These are phyloP conservation scores for Puccinia novopanici DNA, from an alignment of 1,284 basidiomycete species.

Conservation along the genomic window DNA sequence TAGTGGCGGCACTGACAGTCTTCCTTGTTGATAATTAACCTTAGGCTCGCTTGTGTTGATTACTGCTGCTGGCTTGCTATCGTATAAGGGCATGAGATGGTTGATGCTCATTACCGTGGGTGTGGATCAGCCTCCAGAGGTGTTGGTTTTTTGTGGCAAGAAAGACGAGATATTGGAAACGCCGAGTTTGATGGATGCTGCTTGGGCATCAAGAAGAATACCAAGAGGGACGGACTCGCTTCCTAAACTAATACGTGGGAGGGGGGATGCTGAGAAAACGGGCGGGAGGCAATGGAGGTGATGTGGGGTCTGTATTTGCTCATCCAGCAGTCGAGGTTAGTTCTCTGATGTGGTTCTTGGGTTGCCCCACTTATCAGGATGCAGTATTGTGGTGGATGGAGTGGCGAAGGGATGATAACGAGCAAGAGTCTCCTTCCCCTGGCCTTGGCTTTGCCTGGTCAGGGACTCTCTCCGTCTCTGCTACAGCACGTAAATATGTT, in stretches of 20 bases:
- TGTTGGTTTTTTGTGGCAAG: background rate
- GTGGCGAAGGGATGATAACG: constrained; percentile 5
- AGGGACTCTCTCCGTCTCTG: constrained; percentile 11
- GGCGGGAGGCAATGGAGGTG: background rate
- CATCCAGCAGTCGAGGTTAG: background rate
- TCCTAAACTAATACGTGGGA: background rate
- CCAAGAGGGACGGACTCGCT: background rate
- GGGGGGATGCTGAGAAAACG: background rate
- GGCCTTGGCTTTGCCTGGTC: constrained; percentile 19
- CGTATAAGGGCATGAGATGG: background rate
- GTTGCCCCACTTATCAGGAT: constrained; percentile 1
- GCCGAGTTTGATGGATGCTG: constrained; percentile 4
- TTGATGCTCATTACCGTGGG: constrained; percentile 9
- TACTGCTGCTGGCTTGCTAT: background rate
- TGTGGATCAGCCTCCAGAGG: background rate
- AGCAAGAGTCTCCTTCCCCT: background rate
- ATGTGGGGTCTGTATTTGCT: background rate
- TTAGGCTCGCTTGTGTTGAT: background rate
- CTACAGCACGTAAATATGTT: constrained; percentile 1
- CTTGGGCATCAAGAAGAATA: constrained; percentile 8
- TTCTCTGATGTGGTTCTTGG: background rate
- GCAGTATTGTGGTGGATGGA: background rate
- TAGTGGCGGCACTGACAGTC: background rate
- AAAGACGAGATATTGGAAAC: background rate
- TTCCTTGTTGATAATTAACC: constrained; percentile 4